Conservation (phyloP, 192 early-diverging fungal species). For the Backusella luteola region DNA sequence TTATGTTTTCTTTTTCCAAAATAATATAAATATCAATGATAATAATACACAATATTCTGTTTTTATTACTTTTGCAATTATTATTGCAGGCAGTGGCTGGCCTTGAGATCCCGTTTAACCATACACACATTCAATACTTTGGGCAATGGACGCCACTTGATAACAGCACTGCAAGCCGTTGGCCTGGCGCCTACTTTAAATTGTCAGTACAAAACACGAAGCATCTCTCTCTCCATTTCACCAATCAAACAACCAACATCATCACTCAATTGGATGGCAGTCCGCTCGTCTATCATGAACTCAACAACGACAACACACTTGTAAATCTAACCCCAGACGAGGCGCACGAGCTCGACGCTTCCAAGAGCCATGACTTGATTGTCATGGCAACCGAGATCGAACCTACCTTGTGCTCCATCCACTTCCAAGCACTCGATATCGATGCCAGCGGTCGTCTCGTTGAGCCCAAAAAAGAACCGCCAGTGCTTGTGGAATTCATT, state of each 20-base stretch:
- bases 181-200: slow-evolving; percentile 33
- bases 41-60: not conserved
- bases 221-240: not conserved
- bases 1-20: not conserved
- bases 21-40: not conserved
- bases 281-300: not conserved
- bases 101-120: not conserved
- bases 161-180: slow-evolving; percentile 18
- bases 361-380: not conserved
- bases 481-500: slow-evolving; percentile 24
- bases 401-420: not conserved
- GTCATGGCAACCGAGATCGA: slow-evolving; percentile 13
- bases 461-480: not conserved
- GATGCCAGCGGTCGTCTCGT: not conserved
- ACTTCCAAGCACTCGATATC: not conserved
- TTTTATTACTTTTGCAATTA: slow-evolving; percentile 9
- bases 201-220: slow-evolving; percentile 4
- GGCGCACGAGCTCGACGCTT: not conserved
- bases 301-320: not conserved
- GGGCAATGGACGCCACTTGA: slow-evolving; percentile 22
- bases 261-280: slow-evolving; percentile 5
- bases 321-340: slow-evolving; percentile 7
- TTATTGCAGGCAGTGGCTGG: not conserved
- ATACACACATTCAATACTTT: slow-evolving; percentile 20
- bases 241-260: not conserved